These are phyloP conservation scores for Ustilago tritici DNA, from an alignment of 1,284 basidiomycete genomes.

Conservation along the genomic window DNA sequence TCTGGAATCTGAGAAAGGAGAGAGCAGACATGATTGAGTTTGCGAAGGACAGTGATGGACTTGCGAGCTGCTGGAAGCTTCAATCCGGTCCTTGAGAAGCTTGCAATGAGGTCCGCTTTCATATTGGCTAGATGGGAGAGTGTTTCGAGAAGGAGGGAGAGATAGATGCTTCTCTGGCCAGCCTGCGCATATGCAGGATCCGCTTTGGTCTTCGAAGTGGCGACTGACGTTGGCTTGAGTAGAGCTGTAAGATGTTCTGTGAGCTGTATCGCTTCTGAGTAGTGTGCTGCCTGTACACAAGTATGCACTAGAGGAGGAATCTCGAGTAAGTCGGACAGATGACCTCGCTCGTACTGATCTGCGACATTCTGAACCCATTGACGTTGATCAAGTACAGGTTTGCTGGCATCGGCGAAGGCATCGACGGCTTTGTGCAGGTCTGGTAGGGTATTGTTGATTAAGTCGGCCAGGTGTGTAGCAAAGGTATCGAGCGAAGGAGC, in stretches of 20 bases:
- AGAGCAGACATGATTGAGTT: slow-evolving; percentile 74
- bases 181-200: background rate
- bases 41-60: slow-evolving; percentile 83
- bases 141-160: slow-evolving; percentile 80
- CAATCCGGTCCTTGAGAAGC: slow-evolving; percentile 80
- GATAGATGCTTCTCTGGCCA: slow-evolving; percentile 51
- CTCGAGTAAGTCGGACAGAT: slow-evolving; percentile 88
- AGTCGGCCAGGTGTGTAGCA: slow-evolving; percentile 21
- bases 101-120: slow-evolving; percentile 78
- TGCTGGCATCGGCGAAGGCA: slow-evolving; percentile 21
- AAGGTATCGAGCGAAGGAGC: slow-evolving; percentile 31
- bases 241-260: slow-evolving; percentile 76
- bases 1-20: slow-evolving; percentile 20
- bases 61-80: slow-evolving; percentile 91
- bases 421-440: slow-evolving; percentile 30
- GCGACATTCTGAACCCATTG: slow-evolving; percentile 31
- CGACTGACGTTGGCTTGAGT: slow-evolving; percentile 38
- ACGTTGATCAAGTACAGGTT: slow-evolving; percentile 29
- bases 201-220: background rate
- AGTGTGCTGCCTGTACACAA: slow-evolving; percentile 89
- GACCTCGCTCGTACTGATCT: slow-evolving; percentile 77
- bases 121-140: slow-evolving; percentile 77
- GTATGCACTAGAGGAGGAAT: slow-evolving; percentile 89
- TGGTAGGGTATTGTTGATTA: slow-evolving; percentile 31
- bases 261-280: slow-evolving; percentile 87